Conservation (phyloP, 352 stramenopile genomes). For the Globisporangium takayamanum region DNA sequence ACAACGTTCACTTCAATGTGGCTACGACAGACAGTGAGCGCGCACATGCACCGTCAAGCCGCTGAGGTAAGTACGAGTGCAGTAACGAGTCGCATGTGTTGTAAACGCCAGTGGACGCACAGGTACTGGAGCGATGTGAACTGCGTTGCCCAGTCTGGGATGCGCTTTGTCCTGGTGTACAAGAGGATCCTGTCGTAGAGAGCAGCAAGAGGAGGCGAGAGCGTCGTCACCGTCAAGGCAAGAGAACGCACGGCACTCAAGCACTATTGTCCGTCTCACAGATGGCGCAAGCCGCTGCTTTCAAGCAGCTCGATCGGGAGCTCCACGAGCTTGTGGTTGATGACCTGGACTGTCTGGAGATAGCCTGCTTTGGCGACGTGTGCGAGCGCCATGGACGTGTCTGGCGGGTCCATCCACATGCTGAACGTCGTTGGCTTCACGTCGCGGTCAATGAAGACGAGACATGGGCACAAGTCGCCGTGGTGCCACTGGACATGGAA, state of each 20-base stretch:
- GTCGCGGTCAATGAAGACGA: conserved; percentile 25
- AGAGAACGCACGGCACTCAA: neutral
- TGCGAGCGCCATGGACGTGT: conserved; percentile 10
- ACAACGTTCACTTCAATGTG: conserved; percentile 12
- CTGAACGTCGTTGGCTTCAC: conserved; percentile 13
- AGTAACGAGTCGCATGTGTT: neutral
- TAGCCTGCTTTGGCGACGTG: conserved; percentile 16
- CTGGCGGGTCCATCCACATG: conserved; percentile 8
- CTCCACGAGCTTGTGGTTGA: conserved; percentile 14
- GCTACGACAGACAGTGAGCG: neutral
- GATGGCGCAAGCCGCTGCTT: conserved; percentile 9
- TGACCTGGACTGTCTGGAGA: conserved; percentile 19
- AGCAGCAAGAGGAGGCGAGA: too few relatives aligned
- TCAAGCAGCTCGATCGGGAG: neutral
- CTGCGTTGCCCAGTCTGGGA: conserved; percentile 1
- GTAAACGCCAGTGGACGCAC: neutral
- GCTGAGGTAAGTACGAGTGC: too few relatives aligned
- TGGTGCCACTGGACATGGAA: neutral
- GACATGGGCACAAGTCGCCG: conserved; percentile 19
- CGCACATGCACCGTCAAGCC: too few relatives aligned
- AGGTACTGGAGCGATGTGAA: neutral
- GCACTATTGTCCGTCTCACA: neutral
- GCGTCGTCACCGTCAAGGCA: neutral
- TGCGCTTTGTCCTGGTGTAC: neutral
- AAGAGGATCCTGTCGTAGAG: neutral